Percentiles rank a stretch among this genome's conserved stretches.
phyloP scores from a whole-genome alignment of 1,284 basidiomycete species.

The Heterobasidion irregulare region DNA sequence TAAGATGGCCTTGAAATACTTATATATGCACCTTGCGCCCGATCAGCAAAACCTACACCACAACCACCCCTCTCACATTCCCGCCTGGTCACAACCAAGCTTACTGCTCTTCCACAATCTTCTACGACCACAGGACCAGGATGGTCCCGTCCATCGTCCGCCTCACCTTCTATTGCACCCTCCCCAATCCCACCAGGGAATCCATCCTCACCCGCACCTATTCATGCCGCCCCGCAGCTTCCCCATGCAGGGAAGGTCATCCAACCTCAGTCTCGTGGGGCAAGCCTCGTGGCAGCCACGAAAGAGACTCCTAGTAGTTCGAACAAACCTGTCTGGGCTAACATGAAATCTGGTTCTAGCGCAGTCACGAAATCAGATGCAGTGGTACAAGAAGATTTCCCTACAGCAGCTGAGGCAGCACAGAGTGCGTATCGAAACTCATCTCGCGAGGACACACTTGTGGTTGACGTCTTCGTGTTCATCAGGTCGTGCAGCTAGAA shows the following conservation, averaged over 20 bases:
- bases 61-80: constrained; percentile 58
- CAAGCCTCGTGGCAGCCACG: constrained; percentile 23
- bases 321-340: constrained; percentile 58
- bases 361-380: constrained; percentile 28
- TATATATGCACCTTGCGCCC: constrained; percentile 7
- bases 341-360: constrained; percentile 31
- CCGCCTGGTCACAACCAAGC: constrained; percentile 76
- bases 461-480: constrained; percentile 11
- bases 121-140: constrained; percentile 53
- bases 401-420: constrained; percentile 88
- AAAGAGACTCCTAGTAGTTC: constrained; percentile 27
- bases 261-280: constrained; percentile 53
- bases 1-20: neutral
- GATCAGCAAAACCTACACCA: constrained; percentile 45
- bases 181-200: constrained; percentile 27
- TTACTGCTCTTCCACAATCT: constrained; percentile 55
- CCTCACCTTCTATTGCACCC: constrained; percentile 45
- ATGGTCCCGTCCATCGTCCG: constrained; percentile 73
- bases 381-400: constrained; percentile 60
- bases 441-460: neutral
- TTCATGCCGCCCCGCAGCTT: constrained; percentile 32
- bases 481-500: constrained; percentile 19
- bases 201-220: constrained; percentile 15
- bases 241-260: constrained; percentile 57
- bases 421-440: constrained; percentile 42